Evolutionary conservation across 768 basidiomycete genomes (phyloP).

Genomic region (Phlegmacium glaucopus): DNA sequence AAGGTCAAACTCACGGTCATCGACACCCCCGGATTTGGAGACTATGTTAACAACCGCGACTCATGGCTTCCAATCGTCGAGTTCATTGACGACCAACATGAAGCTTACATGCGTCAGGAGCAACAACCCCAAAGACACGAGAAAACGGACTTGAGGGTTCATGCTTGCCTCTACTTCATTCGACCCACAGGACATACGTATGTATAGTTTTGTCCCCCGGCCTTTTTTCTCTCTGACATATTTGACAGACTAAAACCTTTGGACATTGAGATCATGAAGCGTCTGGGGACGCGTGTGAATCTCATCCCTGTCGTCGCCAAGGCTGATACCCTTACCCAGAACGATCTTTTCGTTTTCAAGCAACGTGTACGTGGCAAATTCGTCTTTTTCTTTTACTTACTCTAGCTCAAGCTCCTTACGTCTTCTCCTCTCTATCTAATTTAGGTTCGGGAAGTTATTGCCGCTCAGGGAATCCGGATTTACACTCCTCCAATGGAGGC

Average conservation of each 20-base stretch:
- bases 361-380: conserved; percentile 63
- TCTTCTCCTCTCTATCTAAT: conserved; percentile 6
- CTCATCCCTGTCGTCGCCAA: conserved; percentile 97
- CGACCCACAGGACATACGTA: conserved; percentile 95
- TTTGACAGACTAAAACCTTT: conserved; percentile 81
- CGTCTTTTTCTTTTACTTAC: conserved; percentile 3
- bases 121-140: conserved; percentile 95
- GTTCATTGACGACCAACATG: conserved; percentile 96
- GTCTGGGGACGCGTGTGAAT: conserved; percentile 96
- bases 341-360: conserved; percentile 90
- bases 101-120: conserved; percentile 96
- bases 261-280: conserved; percentile 99
- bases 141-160: conserved; percentile 93
- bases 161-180: conserved; percentile 97
- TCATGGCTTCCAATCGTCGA: conserved; percentile 98
- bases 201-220: conserved; percentile 28
- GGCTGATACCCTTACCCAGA: conserved; percentile 95
- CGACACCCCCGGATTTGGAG: conserved; percentile 98
- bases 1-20: conserved; percentile 99
- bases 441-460: conserved; percentile 85
- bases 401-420: conserved; percentile 13
- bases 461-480: conserved; percentile 90
- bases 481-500: conserved; percentile 91
- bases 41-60: conserved; percentile 99
- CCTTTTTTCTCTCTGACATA: conserved; percentile 3